Conservation (phyloP, 2,329 filamentous ascomycete species). For the Hypoxylon sp. region DNA sequence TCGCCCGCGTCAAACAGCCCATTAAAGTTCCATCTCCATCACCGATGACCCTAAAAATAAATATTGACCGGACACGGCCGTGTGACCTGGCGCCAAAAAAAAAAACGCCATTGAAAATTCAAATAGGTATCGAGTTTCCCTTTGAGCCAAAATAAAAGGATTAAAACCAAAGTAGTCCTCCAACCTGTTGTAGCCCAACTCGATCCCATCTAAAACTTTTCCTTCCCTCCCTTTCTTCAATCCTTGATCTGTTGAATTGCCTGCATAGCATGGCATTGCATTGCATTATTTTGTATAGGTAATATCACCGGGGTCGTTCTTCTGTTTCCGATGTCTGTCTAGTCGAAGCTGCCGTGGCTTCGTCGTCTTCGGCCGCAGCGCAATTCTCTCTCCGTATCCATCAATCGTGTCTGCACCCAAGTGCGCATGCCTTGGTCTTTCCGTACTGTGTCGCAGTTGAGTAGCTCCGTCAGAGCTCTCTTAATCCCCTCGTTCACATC, state of each 20-base stretch:
- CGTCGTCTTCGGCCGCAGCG: conserved; percentile 61
- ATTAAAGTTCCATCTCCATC: no score
- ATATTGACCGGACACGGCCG: no score
- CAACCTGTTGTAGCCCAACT: conserved; percentile 8
- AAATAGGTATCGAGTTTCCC: conserved; percentile 40
- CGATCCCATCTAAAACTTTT: conserved; percentile 26
- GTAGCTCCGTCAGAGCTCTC: conserved; percentile 66
- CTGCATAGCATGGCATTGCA: not conserved
- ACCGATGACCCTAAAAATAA: no score
- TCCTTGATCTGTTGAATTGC: conserved; percentile 1
- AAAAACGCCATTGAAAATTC: conserved; percentile 31
- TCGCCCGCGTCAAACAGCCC: no score
- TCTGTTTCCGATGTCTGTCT: conserved; percentile 9
- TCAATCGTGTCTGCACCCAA: conserved; percentile 66
- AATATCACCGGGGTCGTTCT: no score
- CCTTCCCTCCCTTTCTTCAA: conserved; percentile 5
- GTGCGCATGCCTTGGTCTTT: conserved; percentile 60
- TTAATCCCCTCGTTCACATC: conserved; percentile 69
- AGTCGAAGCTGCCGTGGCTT: conserved; percentile 47
- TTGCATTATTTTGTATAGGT: no score
- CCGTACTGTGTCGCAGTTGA: conserved; percentile 66
- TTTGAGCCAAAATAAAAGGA: no score
- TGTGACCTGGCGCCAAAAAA: no score
- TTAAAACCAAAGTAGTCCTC: conserved; percentile 7
- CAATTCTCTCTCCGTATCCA: conserved; percentile 68